A percentile compares a stretch with the other conserved stretches of the same genome.
Evolutionary conservation across 768 basidiomycete genomes (phyloP).

Genomic region (Rickenella mellea): DNA sequence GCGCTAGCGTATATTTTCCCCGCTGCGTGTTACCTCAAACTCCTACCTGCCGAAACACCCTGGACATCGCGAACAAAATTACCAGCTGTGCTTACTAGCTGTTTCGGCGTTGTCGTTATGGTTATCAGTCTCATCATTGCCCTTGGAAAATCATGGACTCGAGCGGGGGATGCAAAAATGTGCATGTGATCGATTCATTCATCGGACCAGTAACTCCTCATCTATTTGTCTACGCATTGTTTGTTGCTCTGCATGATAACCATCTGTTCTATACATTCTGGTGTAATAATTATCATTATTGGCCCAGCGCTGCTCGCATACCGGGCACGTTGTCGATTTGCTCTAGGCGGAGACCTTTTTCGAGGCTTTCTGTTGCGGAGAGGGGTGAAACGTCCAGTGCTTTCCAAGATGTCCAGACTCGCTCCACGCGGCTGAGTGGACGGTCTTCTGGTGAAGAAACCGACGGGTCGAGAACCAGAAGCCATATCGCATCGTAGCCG

Average conservation of each 20-base stretch:
- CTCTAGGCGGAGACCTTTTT: conserved; percentile 59
- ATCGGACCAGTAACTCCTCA: too few species aligned
- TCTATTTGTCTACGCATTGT: too few species aligned
- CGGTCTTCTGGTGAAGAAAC: conserved; percentile 31
- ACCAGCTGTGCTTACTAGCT: conserved; percentile 62
- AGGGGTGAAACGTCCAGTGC: conserved; percentile 64
- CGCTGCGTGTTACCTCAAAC: conserved; percentile 76
- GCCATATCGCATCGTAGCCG: conserved; percentile 95
- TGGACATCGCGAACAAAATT: conserved; percentile 68
- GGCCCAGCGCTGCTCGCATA: conserved; percentile 19
- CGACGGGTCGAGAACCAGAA: conserved; percentile 66
- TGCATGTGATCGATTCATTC: too few species aligned
- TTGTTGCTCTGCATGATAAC: too few species aligned
- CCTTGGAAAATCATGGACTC: conserved; percentile 69
- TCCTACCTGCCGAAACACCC: conserved; percentile 42
- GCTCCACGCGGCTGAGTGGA: conserved; percentile 54
- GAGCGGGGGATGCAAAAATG: conserved; percentile 61
- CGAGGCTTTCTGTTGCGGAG: conserved; percentile 58
- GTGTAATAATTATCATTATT: neutral
- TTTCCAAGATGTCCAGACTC: conserved; percentile 55
- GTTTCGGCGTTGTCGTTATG: conserved; percentile 74
- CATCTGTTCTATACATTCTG: neutral
- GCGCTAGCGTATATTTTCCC: conserved; percentile 91
- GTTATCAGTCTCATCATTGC: conserved; percentile 68
- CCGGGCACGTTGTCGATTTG: conserved; percentile 46